Evolutionary conservation across 2,329 filamentous ascomycete genomes (phyloP).

Genomic region (Calonectria naviculata): DNA sequence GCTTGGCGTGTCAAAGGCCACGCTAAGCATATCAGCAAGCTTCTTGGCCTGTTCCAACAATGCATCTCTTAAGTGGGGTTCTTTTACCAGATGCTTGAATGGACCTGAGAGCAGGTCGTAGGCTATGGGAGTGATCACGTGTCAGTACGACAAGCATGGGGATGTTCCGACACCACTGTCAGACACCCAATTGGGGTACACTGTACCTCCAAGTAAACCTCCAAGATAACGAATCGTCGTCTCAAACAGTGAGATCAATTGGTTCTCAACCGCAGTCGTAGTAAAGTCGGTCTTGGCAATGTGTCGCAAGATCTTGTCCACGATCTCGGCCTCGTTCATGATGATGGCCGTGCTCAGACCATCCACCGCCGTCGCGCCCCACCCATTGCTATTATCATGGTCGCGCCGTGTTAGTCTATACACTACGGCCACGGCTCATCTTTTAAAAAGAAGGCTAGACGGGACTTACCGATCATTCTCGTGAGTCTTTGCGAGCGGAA

Average conservation of each 20-base stretch:
- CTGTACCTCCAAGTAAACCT: conserved; percentile 24
- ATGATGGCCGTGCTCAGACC: conserved; percentile 32
- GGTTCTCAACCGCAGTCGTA: neutral
- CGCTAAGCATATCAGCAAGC: conserved; percentile 28
- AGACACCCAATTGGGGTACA: neutral
- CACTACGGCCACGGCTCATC: too few species aligned
- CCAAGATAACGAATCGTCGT: conserved; percentile 33
- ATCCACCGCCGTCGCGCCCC: conserved; percentile 35
- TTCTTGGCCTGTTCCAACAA: conserved; percentile 2
- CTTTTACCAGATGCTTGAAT: conserved; percentile 19
- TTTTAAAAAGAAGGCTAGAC: neutral
- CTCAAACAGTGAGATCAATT: conserved; percentile 30
- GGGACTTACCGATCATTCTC: conserved; percentile 29
- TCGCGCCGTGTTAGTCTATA: neutral
- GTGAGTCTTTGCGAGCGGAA: conserved; percentile 15
- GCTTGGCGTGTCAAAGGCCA: conserved; percentile 33
- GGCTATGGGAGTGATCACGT: neutral
- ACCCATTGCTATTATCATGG: conserved; percentile 26
- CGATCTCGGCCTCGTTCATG: conserved; percentile 27
- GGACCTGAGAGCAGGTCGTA: conserved; percentile 28
- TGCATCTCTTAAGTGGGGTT: neutral
- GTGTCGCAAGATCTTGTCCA: conserved; percentile 29
- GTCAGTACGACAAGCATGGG: neutral
- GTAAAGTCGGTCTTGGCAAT: conserved; percentile 30
- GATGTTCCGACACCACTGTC: neutral